phyloP scores from a whole-genome alignment of 2,329 filamentous ascomycete species.

The Phialophora macrospora region DNA sequence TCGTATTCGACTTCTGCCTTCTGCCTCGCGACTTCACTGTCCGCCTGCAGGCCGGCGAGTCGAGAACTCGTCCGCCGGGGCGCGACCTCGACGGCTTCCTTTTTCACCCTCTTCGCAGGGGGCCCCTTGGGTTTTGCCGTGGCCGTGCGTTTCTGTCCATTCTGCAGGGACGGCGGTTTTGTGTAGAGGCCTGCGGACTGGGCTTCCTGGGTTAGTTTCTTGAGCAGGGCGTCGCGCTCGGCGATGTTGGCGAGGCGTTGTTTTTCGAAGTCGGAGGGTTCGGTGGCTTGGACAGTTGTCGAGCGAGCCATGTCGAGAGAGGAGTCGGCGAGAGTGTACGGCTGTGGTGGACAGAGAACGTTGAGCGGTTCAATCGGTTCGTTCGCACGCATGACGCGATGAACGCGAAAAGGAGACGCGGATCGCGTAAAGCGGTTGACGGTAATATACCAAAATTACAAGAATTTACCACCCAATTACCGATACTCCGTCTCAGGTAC shows the following conservation, averaged over 20 bases:
- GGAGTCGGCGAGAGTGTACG: background rate
- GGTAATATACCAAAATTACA: background rate
- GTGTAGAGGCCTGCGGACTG: slow-evolving; percentile 71
- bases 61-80: slow-evolving; percentile 67
- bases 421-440: background rate
- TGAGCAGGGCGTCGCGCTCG: slow-evolving; percentile 80
- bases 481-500: too few species aligned
- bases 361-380: background rate
- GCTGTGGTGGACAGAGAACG: background rate
- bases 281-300: slow-evolving; percentile 37
- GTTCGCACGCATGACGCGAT: background rate
- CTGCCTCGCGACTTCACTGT: slow-evolving; percentile 69
- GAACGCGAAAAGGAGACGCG: slow-evolving; percentile 1
- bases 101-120: slow-evolving; percentile 62
- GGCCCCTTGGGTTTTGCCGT: slow-evolving; percentile 52
- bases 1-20: slow-evolving; percentile 70
- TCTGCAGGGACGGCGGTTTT: slow-evolving; percentile 56
- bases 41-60: slow-evolving; percentile 65
- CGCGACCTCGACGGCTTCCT: slow-evolving; percentile 61
- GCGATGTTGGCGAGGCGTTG: slow-evolving; percentile 84
- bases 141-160: slow-evolving; percentile 49
- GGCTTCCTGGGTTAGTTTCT: slow-evolving; percentile 71
- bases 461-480: too few species aligned
- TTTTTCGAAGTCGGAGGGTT: slow-evolving; percentile 83
- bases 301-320: slow-evolving; percentile 29